Percentiles rank a stretch among this genome's conserved stretches.
Evolutionary conservation across 2,329 filamentous ascomycete species (phyloP).

Genomic region (Trichophyton rubrum): DNA sequence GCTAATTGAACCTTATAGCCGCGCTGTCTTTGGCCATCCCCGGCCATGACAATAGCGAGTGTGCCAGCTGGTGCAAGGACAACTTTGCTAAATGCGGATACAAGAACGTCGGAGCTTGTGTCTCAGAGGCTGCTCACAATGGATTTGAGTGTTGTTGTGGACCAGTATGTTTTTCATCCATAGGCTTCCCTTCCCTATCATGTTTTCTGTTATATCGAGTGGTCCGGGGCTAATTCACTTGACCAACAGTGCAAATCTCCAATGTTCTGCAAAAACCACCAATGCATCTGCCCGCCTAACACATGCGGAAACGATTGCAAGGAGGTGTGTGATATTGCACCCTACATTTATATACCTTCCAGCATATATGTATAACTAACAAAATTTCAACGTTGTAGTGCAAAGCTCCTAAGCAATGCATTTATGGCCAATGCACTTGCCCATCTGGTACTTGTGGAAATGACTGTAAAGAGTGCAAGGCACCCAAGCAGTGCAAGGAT

Average conservation of each 20-base stretch:
- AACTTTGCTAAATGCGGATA: constrained; percentile 2
- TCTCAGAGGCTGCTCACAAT: constrained; percentile 2
- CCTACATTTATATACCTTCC: not conserved
- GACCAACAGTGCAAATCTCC: not conserved
- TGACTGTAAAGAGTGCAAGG: not conserved
- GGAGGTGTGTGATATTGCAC: not conserved
- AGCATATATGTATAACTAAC: not conserved
- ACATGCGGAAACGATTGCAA: not conserved
- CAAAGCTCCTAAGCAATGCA: not conserved
- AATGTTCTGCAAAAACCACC: not conserved
- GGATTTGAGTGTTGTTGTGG: not conserved
- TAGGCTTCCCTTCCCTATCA: not conserved
- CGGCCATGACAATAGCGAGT: not conserved
- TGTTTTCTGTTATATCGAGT: not conserved
- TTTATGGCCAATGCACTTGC: not conserved
- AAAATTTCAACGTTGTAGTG: not conserved
- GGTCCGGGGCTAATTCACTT: not conserved
- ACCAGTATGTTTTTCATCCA: not conserved
- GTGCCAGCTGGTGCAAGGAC: not conserved
- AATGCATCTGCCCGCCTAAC: not conserved
- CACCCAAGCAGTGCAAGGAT: not conserved
- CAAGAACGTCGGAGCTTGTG: not conserved
- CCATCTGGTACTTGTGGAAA: not conserved
- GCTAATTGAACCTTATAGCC: not conserved
- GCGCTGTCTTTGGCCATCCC: not conserved